Evolutionary conservation across 2,329 filamentous ascomycete species (phyloP).

Genomic region (Bipolaris zeicola): DNA sequence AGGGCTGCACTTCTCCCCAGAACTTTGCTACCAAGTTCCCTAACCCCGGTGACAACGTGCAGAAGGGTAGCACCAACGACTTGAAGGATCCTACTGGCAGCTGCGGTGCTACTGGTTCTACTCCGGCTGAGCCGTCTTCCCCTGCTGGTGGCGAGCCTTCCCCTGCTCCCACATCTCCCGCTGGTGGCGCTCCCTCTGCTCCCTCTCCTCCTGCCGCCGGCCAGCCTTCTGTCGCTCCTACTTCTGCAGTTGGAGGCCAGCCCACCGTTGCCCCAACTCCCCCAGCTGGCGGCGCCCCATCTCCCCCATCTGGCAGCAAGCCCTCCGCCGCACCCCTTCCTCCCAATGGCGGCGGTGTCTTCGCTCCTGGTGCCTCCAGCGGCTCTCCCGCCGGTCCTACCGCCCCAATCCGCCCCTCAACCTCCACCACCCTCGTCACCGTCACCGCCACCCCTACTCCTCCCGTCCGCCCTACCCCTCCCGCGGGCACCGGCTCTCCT

Average conservation of each 20-base stretch:
- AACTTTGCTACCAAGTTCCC: no score
- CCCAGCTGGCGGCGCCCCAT: slow-evolving; percentile 2
- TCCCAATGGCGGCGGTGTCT: slow-evolving; percentile 38
- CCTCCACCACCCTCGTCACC: slow-evolving; percentile 39
- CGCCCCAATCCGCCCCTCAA: slow-evolving; percentile 23
- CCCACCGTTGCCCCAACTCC: slow-evolving; percentile 10
- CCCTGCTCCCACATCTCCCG: slow-evolving; percentile 9
- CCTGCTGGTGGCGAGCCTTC: slow-evolving; percentile 14
- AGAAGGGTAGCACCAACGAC: no score
- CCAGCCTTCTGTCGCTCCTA: slow-evolving; percentile 12
- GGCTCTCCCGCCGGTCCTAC: slow-evolving; percentile 16
- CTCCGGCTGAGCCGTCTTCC: slow-evolving; percentile 24
- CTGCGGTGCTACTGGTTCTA: slow-evolving; percentile 9
- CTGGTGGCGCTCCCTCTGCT: slow-evolving; percentile 24
- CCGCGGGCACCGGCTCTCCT: slow-evolving; percentile 12
- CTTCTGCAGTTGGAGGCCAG: neutral
- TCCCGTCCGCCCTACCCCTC: slow-evolving; percentile 12
- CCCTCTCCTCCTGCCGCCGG: slow-evolving; percentile 10
- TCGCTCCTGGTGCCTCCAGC: slow-evolving; percentile 35
- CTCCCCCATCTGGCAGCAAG: slow-evolving; percentile 3
- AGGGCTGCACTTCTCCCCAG: no score
- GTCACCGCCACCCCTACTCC: slow-evolving; percentile 27
- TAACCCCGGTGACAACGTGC: no score
- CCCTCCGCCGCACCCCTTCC: slow-evolving; percentile 21
- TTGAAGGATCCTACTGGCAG: no score